These are phyloP conservation scores for Stephania japonica DNA, from an alignment of 164 flowering plant species.

Conservation along the genomic window DNA sequence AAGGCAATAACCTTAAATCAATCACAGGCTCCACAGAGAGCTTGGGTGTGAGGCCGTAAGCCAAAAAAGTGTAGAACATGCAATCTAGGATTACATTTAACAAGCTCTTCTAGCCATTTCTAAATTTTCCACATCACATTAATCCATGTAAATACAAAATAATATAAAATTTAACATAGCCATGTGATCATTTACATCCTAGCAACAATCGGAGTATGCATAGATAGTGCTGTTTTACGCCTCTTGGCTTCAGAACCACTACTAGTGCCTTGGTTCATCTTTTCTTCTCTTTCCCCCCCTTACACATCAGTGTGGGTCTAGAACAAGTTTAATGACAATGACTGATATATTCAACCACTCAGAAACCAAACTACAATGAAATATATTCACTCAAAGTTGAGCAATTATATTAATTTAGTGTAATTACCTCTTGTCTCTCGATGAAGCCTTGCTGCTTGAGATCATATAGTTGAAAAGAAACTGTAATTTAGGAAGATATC, in stretches of 20 bases:
- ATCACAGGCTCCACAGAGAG: neutral
- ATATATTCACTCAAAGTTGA: neutral
- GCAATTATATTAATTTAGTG: neutral
- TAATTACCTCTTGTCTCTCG: slow-evolving; percentile 72
- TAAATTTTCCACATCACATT: neutral
- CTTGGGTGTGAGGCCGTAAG: neutral
- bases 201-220: neutral
- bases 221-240: too few species aligned
- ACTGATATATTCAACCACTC: too few species aligned
- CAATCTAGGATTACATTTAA: neutral
- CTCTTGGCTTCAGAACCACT: too few species aligned
- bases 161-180: neutral
- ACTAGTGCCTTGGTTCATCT: too few species aligned
- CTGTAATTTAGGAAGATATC: slow-evolving; percentile 28
- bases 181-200: neutral
- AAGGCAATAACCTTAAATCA: neutral
- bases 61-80: neutral
- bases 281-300: too few species aligned
- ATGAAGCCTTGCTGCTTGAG: slow-evolving; percentile 84
- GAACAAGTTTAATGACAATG: too few species aligned
- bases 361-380: too few species aligned
- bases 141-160: neutral
- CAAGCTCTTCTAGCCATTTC: too few species aligned
- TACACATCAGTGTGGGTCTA: too few species aligned
- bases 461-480: slow-evolving; percentile 77